Evolutionary conservation across 495 filamentous ascomycete genomes (phyloP).

Genomic region (Hypoxylon subgilvum): DNA sequence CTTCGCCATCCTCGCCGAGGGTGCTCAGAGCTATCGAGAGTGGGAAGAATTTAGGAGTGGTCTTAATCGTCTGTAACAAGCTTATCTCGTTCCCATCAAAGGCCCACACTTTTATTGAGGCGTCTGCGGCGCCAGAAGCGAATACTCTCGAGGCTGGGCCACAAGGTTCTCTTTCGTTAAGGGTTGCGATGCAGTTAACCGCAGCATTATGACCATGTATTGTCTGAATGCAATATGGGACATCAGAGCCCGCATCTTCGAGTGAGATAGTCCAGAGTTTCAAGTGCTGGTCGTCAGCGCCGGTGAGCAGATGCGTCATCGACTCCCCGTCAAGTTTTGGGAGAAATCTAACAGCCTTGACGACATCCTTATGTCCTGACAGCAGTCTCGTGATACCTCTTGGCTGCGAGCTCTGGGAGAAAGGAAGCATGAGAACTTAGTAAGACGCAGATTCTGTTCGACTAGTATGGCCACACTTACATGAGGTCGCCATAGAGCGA

Average conservation of each 20-base stretch:
- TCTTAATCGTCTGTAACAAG: constrained; percentile 72
- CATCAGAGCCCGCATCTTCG: constrained; percentile 27
- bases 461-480: constrained; percentile 59
- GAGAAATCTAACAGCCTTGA: constrained; percentile 85
- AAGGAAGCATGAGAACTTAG: constrained; percentile 22
- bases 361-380: constrained; percentile 78
- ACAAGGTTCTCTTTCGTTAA: constrained; percentile 33
- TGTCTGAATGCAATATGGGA: constrained; percentile 52
- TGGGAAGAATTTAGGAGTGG: constrained; percentile 80
- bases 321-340: constrained; percentile 55
- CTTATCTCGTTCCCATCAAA: constrained; percentile 55
- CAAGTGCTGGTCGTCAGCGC: constrained; percentile 80
- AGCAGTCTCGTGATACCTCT: constrained; percentile 72
- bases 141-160: constrained; percentile 56
- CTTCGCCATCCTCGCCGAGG: constrained; percentile 56
- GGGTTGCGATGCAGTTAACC: constrained; percentile 76
- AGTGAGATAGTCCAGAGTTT: constrained; percentile 68
- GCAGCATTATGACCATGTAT: constrained; percentile 70
- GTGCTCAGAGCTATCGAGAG: constrained; percentile 70
- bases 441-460: background rate
- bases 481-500: constrained; percentile 85
- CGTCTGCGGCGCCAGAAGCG: constrained; percentile 77
- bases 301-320: constrained; percentile 69
- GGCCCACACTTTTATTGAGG: constrained; percentile 78
- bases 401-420: constrained; percentile 53